phyloP scores from a whole-genome alignment of 2,329 filamentous ascomycete species.

The Triangularia verruculosa region DNA sequence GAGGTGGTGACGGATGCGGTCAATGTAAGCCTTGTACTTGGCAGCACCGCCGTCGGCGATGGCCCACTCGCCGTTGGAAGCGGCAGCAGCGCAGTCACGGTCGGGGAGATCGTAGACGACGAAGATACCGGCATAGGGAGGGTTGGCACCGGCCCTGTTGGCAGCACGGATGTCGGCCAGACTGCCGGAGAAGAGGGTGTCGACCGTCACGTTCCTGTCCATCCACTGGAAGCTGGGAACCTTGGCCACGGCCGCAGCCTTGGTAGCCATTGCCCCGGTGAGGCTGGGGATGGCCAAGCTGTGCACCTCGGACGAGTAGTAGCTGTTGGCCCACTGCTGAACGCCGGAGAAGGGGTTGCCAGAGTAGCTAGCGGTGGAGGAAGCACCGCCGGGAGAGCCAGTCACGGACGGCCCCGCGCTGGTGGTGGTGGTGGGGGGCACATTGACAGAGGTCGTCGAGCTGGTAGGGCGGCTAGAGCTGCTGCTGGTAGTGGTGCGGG shows the following conservation, averaged over 20 bases:
- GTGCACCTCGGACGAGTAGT: conserved; percentile 54
- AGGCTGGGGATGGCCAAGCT: conserved; percentile 60
- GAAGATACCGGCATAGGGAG: conserved; percentile 46
- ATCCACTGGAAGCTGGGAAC: conserved; percentile 54
- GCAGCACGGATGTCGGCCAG: conserved; percentile 38
- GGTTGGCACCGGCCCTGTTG: conserved; percentile 37
- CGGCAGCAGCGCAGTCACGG: conserved; percentile 55
- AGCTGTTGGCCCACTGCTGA: conserved; percentile 51
- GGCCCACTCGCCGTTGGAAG: conserved; percentile 55
- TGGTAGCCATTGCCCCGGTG: conserved; percentile 51
- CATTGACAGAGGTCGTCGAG: conserved; percentile 21
- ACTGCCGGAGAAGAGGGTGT: conserved; percentile 42
- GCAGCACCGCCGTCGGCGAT: conserved; percentile 49
- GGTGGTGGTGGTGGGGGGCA: conserved; percentile 32
- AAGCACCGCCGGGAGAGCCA: conserved; percentile 31
- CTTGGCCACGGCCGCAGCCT: conserved; percentile 49
- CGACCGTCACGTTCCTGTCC: conserved; percentile 49
- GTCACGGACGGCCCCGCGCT: conserved; percentile 30
- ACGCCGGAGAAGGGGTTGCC: conserved; percentile 56
- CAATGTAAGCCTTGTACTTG: conserved; percentile 56
- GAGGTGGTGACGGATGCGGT: conserved; percentile 43
- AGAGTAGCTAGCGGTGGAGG: conserved; percentile 40
- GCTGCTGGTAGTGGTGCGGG: conserved; percentile 23
- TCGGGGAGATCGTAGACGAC: conserved; percentile 59
- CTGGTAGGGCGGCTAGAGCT: not conserved